Base-by-base conservation (phyloP, 202 grass and related monocot species). In the Setaria viridis region DNA sequence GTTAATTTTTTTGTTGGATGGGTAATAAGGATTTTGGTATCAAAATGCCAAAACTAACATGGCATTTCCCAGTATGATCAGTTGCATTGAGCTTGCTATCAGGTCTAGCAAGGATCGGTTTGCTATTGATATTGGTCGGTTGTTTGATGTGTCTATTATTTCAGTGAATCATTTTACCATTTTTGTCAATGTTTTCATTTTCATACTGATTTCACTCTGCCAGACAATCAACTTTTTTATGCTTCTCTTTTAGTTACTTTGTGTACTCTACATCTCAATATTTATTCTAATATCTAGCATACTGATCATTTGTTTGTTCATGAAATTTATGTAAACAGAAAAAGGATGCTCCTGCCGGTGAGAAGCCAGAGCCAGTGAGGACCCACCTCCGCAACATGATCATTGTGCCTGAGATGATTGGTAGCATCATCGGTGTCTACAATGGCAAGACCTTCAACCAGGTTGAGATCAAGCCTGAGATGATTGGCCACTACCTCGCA, bases 321-420 rank as follows among this genome's bases (percentile, higher is more conserved):
- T 67, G 43, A 80, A 67, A 49, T 78, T 46, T 7, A 42, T 87
- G 17, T 29, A 19, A 80, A 49, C 90, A 99, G 97, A 99, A 96
- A 89, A 94, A 92, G 33, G 90, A 96, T 35, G 97, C 93, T 1
- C 93, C 93, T 49, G 74, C 81, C 6, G 97, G 97, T 25, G 97
- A 99, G 94, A 99, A 99, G 80, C 97, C 97, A 0, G 96, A 99
- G 76, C 86, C 82, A 0, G 97, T 99, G 45, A 96, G 78, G 88
- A 96, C 97, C 14, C 97, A 99, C 85, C 94, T 99, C 4, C 87
- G 97, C 53, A 99, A 94, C 92, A 99, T 96, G 97, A 96, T 99
- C 42, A 99, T 99, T 51, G 94, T 96, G 25, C 97, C 97, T 13
- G 93, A 99, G 88, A 99, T 99, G 97, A 99, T 99, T 10, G 93